phyloP scores from a whole-genome alignment of 306 rosid species.

The Trifolium dubium region DNA sequence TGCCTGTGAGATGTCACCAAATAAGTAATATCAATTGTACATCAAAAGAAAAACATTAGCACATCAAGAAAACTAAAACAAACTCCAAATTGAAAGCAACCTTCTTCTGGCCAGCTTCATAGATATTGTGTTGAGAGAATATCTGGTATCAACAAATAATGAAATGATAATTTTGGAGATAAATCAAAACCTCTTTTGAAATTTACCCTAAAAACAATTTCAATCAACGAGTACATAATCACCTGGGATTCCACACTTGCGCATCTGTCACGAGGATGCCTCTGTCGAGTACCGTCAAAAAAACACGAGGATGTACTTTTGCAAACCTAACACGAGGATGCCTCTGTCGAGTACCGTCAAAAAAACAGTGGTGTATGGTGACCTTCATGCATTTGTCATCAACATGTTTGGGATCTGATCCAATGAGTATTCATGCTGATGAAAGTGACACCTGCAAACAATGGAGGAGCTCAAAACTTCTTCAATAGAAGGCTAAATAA shows the following conservation, averaged over 20 bases:
- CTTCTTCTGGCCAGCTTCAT: conserved; percentile 96
- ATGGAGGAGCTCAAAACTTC: conserved; percentile 13
- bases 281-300: conserved; percentile 87
- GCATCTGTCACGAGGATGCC: conserved; percentile 96
- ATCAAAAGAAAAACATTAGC: no score
- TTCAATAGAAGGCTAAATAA: background rate
- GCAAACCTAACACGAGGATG: conserved; percentile 94
- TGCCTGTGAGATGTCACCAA: conserved; percentile 61
- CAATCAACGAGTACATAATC: conserved; percentile 28
- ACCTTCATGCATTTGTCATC: conserved; percentile 83
- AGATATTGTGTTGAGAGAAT: conserved; percentile 87
- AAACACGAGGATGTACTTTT: conserved; percentile 91
- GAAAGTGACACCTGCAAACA: conserved; percentile 77
- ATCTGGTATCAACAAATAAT: conserved; percentile 56
- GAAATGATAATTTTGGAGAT: conserved; percentile 6
- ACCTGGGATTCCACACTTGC: conserved; percentile 97
- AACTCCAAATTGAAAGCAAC: conserved; percentile 62
- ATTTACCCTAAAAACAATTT: conserved; percentile 7
- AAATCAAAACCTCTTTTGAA: conserved; percentile 8
- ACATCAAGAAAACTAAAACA: background rate
- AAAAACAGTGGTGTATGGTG: conserved; percentile 96
- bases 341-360: conserved; percentile 87
- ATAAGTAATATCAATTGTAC: no score
- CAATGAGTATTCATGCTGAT: conserved; percentile 89
- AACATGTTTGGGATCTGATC: conserved; percentile 79